Percentiles rank a stretch among this genome's conserved stretches.
phyloP scores from a whole-genome alignment of 2,329 filamentous ascomycete genomes.

The Aspergillus pseudoterreus region DNA sequence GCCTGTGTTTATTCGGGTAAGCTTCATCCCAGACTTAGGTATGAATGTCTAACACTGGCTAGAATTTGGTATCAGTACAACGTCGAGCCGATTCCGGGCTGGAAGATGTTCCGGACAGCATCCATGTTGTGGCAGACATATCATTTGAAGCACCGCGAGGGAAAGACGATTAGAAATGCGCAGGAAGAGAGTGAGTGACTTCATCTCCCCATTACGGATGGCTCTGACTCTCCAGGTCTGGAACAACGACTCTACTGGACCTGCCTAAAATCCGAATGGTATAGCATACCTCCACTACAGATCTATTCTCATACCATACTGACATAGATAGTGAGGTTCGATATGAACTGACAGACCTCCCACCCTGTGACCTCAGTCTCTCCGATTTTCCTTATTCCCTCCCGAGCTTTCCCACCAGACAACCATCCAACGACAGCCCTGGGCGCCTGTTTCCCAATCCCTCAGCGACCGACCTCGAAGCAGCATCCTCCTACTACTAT shows the following conservation, averaged over 20 bases:
- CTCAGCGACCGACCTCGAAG: slow-evolving; percentile 15
- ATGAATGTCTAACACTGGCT: neutral
- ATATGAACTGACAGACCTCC: slow-evolving; percentile 22
- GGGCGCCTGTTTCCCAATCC: slow-evolving; percentile 9
- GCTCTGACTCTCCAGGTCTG: slow-evolving; percentile 14
- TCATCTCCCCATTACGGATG: neutral
- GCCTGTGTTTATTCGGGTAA: slow-evolving; percentile 23
- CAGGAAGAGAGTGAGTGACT: slow-evolving; percentile 21
- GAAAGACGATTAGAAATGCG: slow-evolving; percentile 14
- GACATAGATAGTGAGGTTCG: slow-evolving; percentile 20
- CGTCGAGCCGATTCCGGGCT: slow-evolving; percentile 22
- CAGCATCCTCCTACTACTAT: slow-evolving; percentile 23
- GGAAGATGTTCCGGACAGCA: slow-evolving; percentile 25
- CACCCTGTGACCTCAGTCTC: slow-evolving; percentile 21
- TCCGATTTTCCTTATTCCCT: slow-evolving; percentile 23
- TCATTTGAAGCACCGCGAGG: slow-evolving; percentile 20
- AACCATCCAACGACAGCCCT: slow-evolving; percentile 7
- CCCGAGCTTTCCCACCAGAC: slow-evolving; percentile 18
- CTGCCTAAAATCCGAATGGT: slow-evolving; percentile 25
- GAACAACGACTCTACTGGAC: slow-evolving; percentile 25
- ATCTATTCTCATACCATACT: slow-evolving; percentile 1
- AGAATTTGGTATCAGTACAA: slow-evolving; percentile 27
- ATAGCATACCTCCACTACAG: neutral
- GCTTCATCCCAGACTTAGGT: neutral
- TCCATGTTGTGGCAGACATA: slow-evolving; percentile 25